Conservation (phyloP, 1,139 yeast genomes). For the Saccharomycopsis hybrid region DNA sequence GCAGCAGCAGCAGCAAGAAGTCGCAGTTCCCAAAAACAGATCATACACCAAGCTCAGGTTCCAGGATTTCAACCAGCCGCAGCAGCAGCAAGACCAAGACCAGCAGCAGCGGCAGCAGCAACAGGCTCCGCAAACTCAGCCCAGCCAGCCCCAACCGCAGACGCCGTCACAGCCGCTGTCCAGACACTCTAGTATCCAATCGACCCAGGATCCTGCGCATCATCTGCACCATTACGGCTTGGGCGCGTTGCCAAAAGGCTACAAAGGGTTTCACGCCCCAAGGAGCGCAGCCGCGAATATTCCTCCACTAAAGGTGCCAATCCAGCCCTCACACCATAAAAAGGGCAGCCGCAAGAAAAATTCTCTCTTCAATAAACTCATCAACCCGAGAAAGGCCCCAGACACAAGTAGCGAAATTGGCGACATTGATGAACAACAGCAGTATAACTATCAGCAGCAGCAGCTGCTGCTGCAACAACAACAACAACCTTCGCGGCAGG, state of each 20-base stretch:
- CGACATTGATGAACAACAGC: neutral
- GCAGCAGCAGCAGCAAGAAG: too few species aligned
- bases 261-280: constrained; percentile 42
- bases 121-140: too few species aligned
- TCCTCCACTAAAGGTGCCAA: constrained; percentile 47
- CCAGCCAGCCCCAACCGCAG: too few species aligned
- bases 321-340: constrained; percentile 32
- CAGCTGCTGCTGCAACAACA: constrained; percentile 1
- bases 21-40: too few species aligned
- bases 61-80: neutral
- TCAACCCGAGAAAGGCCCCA: constrained; percentile 7
- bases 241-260: constrained; percentile 27
- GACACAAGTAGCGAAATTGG: constrained; percentile 2
- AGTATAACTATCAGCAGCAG: neutral
- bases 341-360: constrained; percentile 19
- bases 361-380: constrained; percentile 22
- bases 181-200: too few species aligned
- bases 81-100: too few species aligned
- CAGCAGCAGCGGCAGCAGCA: too few species aligned
- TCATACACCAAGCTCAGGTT: neutral
- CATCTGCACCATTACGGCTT: neutral
- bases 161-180: too few species aligned
- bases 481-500: constrained; percentile 3
- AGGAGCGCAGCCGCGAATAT: constrained; percentile 35
- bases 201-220: too few species aligned